Evolutionary conservation across 1,139 yeast genomes (phyloP).

Genomic region (Kodamaea fungicola): DNA sequence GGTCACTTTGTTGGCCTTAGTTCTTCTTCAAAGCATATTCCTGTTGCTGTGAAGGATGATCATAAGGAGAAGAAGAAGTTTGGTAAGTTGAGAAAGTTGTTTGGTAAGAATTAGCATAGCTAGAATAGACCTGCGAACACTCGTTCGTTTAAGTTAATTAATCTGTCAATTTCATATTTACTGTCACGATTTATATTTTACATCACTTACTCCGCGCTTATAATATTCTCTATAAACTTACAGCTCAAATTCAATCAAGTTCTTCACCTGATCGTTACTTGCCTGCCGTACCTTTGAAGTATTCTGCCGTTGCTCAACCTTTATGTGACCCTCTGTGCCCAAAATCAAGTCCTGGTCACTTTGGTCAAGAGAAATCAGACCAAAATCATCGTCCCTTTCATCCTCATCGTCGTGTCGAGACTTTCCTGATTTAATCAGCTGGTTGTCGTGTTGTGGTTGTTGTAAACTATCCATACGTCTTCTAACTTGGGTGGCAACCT

Average conservation of each 20-base stretch:
- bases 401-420: constrained; percentile 38
- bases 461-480: constrained; percentile 69
- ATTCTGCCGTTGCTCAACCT: background rate
- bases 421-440: constrained; percentile 26
- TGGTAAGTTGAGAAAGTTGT: constrained; percentile 57
- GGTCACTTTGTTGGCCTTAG: constrained; percentile 5
- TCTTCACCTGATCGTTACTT: constrained; percentile 2
- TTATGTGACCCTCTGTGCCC: constrained; percentile 45
- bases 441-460: constrained; percentile 16
- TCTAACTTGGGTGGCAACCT: constrained; percentile 85
- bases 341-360: constrained; percentile 44
- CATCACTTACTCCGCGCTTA: background rate
- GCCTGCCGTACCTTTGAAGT: no score
- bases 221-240: no score
- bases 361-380: constrained; percentile 45
- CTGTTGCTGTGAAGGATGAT: constrained; percentile 12
- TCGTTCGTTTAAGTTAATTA: no score
- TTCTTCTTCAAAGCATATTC: constrained; percentile 7
- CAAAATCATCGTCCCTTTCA: constrained; percentile 46
- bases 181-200: no score
- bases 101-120: constrained; percentile 36
- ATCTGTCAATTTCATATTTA: no score
- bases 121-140: no score
- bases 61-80: constrained; percentile 44
- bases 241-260: constrained; percentile 18